These are phyloP conservation scores for Triangularia verruculosa DNA, from an alignment of 2,329 filamentous ascomycete genomes.

Conservation along the genomic window DNA sequence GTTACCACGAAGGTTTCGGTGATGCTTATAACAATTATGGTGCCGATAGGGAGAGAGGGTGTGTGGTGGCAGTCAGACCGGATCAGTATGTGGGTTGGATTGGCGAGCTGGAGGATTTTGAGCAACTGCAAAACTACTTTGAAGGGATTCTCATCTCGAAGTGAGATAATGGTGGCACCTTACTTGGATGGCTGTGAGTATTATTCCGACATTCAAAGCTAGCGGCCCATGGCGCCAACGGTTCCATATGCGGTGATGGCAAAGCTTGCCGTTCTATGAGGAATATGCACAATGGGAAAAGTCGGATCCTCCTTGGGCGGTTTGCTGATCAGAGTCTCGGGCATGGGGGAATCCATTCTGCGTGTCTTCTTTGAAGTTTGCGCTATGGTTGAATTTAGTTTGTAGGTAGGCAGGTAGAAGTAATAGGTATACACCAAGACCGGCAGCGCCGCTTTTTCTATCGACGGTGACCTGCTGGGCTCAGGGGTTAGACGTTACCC, in stretches of 20 bases:
- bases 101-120: conserved; percentile 38
- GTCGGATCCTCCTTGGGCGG: background rate
- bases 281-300: background rate
- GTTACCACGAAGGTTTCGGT: conserved; percentile 52
- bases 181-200: background rate
- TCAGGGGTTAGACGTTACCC: background rate
- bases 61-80: conserved; percentile 59
- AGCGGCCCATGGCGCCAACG: background rate
- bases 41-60: conserved; percentile 52
- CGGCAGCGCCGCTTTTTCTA: background rate
- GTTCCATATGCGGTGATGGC: background rate
- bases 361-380: background rate
- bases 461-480: background rate
- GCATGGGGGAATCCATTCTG: background rate
- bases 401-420: too few species aligned
- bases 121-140: conserved; percentile 36
- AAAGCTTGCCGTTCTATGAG: background rate
- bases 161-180: background rate
- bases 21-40: conserved; percentile 56
- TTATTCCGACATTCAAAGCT: background rate
- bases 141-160: conserved; percentile 21
- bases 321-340: background rate
- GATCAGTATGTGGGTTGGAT: conserved; percentile 62
- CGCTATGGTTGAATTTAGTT: background rate
- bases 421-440: background rate